Evolutionary conservation across 805 yeast species (phyloP), one percentile per base, ranked within the genome.

Genomic region (Nematodospora valgi): DNA sequence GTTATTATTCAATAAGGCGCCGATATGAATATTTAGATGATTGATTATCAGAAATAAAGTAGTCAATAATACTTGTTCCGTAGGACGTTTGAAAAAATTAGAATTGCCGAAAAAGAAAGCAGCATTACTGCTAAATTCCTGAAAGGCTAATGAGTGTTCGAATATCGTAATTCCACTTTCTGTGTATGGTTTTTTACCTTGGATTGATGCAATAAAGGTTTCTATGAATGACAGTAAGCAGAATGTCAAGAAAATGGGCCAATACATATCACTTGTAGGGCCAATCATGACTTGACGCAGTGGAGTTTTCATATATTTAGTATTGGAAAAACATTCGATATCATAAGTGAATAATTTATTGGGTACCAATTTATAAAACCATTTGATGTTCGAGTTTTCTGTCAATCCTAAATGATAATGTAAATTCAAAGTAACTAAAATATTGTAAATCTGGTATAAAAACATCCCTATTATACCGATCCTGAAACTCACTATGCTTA

Each of bases 141-240:
- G 89, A 50, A 82, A 82, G 9, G 86, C 85, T 11, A 82, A 54
- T 4, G 91, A 81, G 47, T 78, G 82, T 53, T 85, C 93, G 56
- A 84, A 82, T 23, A 84, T 58, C 0, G 93, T 80, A 43, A 83
- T 62, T 0, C 86, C 86, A 11, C 80, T 72, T 37, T 82, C 89
- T 14, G 76, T 70, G 37, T 70, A 66, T 6, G 86, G 83, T 27
- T 63, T 63, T 25, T 42, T 43, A 7, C 84, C 85, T 37, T 71
- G 68, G 6, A 78, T 66, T 18, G 74, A 76, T 3, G 82, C 66
- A 7, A 78, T 63, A 47, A 82, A 78, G 0, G 86, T 77, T 55
- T 85, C 91, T 11, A 78, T 54, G 34, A 80, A 78, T 49, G 79
- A 80, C 47, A 78, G 76, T 16, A 72, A 52, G 51, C 89, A 81